Percentiles rank a stretch among this genome's conserved stretches.
Evolutionary conservation across 306 rosid species (phyloP).

Genomic region (Spatholobus suberectus): DNA sequence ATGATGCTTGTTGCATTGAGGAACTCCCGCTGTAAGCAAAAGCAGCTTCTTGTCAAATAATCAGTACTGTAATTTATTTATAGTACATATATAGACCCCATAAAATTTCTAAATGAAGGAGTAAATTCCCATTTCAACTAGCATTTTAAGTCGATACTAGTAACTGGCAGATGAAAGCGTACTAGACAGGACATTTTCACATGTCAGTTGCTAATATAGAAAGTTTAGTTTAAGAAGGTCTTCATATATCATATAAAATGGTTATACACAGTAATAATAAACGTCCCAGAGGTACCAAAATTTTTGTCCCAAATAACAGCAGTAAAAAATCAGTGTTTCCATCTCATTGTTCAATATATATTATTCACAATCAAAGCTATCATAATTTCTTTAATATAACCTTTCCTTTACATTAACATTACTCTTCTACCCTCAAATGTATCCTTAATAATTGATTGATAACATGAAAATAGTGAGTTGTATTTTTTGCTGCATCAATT

Average conservation of each 20-base stretch:
- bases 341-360: neutral
- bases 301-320: neutral
- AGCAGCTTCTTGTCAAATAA: constrained; percentile 42
- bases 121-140: neutral
- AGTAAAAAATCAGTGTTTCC: constrained; percentile 16
- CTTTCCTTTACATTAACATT: neutral
- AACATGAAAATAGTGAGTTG: neutral
- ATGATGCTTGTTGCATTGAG: constrained; percentile 65
- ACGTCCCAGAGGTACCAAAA: neutral
- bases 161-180: neutral
- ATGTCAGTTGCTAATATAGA: neutral
- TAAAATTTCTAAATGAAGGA: constrained; percentile 2
- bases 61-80: neutral
- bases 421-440: neutral
- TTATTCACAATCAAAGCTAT: neutral
- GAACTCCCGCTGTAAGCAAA: constrained; percentile 54
- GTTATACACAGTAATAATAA: neutral
- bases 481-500: neutral
- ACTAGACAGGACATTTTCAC: neutral
- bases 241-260: constrained; percentile 3
- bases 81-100: neutral
- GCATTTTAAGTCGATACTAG: neutral
- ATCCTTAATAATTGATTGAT: neutral
- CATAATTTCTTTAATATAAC: neutral
- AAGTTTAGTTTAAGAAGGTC: neutral